Conservation (phyloP, 2,329 filamentous ascomycete genomes). For the Neofusicoccum parvum region DNA sequence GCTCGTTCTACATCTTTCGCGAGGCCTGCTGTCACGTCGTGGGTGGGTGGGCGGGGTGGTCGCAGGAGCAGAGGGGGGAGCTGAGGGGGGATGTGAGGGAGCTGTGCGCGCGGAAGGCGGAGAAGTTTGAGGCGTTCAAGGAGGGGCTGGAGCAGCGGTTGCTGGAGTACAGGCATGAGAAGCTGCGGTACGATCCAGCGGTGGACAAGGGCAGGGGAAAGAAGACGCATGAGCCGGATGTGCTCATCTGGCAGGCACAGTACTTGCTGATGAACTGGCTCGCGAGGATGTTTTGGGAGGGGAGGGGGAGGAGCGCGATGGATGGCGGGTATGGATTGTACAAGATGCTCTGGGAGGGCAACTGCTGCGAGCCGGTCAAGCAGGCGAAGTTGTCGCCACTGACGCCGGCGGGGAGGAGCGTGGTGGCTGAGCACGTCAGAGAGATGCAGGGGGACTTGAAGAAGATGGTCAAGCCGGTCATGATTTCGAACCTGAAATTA, state of each 20-base stretch:
- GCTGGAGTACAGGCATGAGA: constrained; percentile 31
- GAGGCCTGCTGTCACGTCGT: constrained; percentile 49
- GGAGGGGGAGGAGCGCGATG: constrained; percentile 38
- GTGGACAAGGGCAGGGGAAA: constrained; percentile 43
- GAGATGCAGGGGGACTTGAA: constrained; percentile 49
- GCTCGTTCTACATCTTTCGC: constrained; percentile 48
- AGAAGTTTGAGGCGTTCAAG: constrained; percentile 24
- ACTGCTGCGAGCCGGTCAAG: constrained; percentile 47
- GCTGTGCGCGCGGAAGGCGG: constrained; percentile 37
- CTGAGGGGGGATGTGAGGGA: constrained; percentile 27
- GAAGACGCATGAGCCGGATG: constrained; percentile 48
- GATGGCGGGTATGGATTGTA: constrained; percentile 55
- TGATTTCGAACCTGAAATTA: constrained; percentile 45
- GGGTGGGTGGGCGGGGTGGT: constrained; percentile 41
- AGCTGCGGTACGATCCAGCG: constrained; percentile 30
- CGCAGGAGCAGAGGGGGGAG: constrained; percentile 26
- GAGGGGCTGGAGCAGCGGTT: constrained; percentile 29
- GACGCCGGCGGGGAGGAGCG: constrained; percentile 45
- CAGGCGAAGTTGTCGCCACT: constrained; percentile 44
- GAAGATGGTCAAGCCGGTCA: constrained; percentile 37
- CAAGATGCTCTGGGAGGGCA: constrained; percentile 41
- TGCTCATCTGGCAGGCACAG: constrained; percentile 55
- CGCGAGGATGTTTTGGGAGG: constrained; percentile 42
- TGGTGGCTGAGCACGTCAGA: constrained; percentile 43
- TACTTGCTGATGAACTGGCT: constrained; percentile 52